Base-by-base conservation (phyloP, 108 stramenopile genomes). In the Schizochytrium sp. region DNA sequence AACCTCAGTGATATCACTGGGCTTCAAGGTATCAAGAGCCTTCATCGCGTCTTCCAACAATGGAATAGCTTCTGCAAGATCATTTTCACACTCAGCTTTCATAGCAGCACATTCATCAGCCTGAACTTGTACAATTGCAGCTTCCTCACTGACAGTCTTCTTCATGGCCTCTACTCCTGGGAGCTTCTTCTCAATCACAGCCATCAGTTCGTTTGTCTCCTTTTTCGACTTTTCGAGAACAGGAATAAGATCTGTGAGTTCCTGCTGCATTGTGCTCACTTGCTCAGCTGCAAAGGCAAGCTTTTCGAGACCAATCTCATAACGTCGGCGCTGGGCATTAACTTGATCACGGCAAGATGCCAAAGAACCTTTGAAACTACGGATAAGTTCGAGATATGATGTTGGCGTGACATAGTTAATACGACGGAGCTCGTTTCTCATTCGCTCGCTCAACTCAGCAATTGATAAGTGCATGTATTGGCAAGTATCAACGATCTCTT, bases 321-420 rank as follows among this genome's bases (percentile, higher is more conserved):
- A 94, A 1, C 92, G 88, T 12, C 88, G 58, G 88, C 92, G 92
- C 49, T 94, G 92, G 13, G 15, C 49, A 53, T 90, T 88, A n/a
- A 92, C 88, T 0, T 87, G 76, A 28, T 90, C 88, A 4, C 92
- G 53, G 57, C 92, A 92, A 40, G 87, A 89, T 4, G 73, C 90
- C 57, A 94, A 56, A 59, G 93, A 91, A 46, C 56, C 90, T 4
- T 90, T 61, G 90, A 92, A 94, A 3, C 91, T 92, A 47, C 89
- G 72, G 13, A 94, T 92, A 42, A 94, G 61, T 87, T 94, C 93
- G 60, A 94, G 61, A 45, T 93, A 94, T 0, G 89, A 91, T 12
- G 94, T 94, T 1, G 94, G 94, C 28, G 94, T 94, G 28, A 94
- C 93, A 76, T 94, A 94, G 89, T 93, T 93, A 89, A 92, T 90